A percentile compares a stretch with the other conserved stretches of the same genome.
phyloP scores from a whole-genome alignment of 139 green algal species.

The Coelastrella sp. region DNA sequence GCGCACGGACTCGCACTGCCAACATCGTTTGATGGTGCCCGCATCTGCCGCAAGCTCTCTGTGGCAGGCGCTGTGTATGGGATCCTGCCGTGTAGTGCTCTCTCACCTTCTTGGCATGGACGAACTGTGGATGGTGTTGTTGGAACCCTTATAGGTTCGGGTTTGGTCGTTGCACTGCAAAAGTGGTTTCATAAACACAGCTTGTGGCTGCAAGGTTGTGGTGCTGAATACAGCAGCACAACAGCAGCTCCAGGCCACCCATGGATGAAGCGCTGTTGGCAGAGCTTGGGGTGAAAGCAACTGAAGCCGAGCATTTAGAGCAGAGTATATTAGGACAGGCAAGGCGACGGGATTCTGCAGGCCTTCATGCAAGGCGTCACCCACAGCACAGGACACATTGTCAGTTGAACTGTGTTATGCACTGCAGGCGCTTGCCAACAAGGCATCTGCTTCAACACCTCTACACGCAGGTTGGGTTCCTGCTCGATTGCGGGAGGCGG shows the following conservation, averaged over 20 bases:
- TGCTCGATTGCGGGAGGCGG: too few species aligned
- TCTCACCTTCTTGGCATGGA: too few species aligned
- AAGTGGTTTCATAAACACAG: too few species aligned
- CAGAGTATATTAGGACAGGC: conserved; percentile 23
- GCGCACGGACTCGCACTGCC: too few species aligned
- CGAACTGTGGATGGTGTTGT: too few species aligned
- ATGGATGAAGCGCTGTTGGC: conserved; percentile 23
- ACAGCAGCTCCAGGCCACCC: not conserved
- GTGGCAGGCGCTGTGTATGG: too few species aligned
- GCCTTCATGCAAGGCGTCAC: not conserved
- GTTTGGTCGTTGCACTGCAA: too few species aligned
- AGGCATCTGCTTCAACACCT: not conserved
- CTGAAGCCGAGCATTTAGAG: conserved; percentile 1
- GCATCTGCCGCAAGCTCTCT: too few species aligned
- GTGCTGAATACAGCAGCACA: not conserved
- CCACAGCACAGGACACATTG: not conserved
- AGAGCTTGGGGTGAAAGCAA: conserved; percentile 6
- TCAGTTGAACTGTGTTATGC: not conserved
- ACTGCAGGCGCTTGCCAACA: conserved; percentile 4
- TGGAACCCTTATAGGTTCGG: too few species aligned
- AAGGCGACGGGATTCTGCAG: not conserved
- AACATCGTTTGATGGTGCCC: too few species aligned
- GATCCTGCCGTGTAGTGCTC: too few species aligned
- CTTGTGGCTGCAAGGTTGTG: not conserved
- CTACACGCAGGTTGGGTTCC: not conserved